These are phyloP conservation scores for Protomyces gravidus DNA, from an alignment of 1,139 yeast species.

Conservation along the genomic window DNA sequence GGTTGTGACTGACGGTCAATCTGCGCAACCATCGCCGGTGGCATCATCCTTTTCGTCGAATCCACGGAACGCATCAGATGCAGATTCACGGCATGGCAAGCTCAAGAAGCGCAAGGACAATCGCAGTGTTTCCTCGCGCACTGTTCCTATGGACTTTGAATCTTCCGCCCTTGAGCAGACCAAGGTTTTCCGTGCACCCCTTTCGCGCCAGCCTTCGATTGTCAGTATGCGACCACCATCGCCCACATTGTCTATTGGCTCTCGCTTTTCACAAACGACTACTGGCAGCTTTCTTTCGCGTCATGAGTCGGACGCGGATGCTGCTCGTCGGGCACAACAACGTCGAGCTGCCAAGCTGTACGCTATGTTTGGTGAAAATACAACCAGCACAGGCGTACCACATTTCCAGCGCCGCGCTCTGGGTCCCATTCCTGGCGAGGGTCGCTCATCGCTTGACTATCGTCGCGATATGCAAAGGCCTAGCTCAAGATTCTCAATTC, in stretches of 20 bases:
- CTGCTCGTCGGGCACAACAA: constrained; percentile 9
- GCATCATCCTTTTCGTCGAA: neutral
- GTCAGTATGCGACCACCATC: neutral
- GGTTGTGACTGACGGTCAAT: neutral
- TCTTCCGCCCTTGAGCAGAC: neutral
- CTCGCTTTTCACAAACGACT: neutral
- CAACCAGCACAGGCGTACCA: neutral
- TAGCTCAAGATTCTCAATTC: neutral
- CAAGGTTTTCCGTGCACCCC: neutral
- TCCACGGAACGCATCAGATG: neutral
- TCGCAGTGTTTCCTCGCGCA: neutral
- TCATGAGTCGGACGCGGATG: constrained; percentile 14
- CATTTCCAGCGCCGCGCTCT: neutral
- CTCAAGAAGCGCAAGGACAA: neutral
- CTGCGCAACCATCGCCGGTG: neutral
- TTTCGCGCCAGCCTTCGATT: neutral
- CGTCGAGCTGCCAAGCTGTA: constrained; percentile 25
- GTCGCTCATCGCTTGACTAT: neutral
- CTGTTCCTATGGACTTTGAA: neutral
- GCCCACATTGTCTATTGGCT: neutral
- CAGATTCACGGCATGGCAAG: neutral
- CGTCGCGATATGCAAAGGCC: neutral
- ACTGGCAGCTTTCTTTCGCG: constrained; percentile 1
- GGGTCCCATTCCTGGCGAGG: neutral
- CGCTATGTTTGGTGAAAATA: constrained; percentile 27